Base-by-base conservation (phyloP, 1,284 basidiomycete species). In the Mycena sp. region DNA sequence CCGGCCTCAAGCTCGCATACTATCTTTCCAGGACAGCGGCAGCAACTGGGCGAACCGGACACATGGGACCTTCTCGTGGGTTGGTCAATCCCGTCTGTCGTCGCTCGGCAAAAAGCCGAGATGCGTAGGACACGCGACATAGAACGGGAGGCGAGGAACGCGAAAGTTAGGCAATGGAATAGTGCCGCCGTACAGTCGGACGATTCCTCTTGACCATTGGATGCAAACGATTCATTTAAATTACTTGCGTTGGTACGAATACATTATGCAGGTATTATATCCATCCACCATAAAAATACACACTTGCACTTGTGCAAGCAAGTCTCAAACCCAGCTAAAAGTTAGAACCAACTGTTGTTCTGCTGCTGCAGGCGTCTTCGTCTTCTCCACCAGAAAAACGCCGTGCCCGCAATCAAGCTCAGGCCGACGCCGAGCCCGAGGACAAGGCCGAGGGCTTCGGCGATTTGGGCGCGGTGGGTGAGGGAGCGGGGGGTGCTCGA, bases 381-480 rank as follows among this genome's bases (percentile, higher is more conserved):
- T 39, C 81, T 79, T 59, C 76, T 78, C 81, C 82, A 83, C 59
- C 76, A 78, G 50, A 79, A 73, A 67, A 81, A 82, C n/a, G 68
- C 72, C 2, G 78, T 57, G n/a, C 79, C 74, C 13, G 77, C 73
- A 38, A 82, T 46, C 38, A 74, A 73, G 4, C 83, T 81, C n/a
- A 86, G 78, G 10, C 84, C 84, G 13, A 85, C 69, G 22, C 82
- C 81, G 10, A 85, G 77, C 37, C 85, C 84, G 10, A 86, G 69
- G 25, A 82, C 83, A 4, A 85, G 75, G 16, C 83, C 82, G 3
- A 85, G 80, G 6, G 82, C 83, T 72, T 81, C 76, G 9, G 79
- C 79, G 25, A 83, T 78, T 63, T 80, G 74, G 3, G 73, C 75
- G 22, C 71, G 77, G 18, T 70, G 76, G 6, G 75, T 68, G 7